Percentiles rank a stretch among this genome's conserved stretches.
Conservation (phyloP, 2,329 filamentous ascomycete species). For the Neofusicoccum laricinum region DNA sequence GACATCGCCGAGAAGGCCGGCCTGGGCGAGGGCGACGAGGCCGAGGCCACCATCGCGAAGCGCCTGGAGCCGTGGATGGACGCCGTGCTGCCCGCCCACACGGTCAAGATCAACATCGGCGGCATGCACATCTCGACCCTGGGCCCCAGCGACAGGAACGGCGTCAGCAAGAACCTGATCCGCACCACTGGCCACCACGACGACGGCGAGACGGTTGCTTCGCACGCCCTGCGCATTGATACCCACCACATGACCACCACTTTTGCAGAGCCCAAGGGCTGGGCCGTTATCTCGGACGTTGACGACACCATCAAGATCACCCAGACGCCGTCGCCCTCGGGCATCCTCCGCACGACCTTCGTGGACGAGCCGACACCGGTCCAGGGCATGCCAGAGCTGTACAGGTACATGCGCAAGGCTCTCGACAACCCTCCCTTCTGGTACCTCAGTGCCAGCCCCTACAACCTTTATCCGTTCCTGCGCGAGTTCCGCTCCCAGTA, state of each 20-base stretch:
- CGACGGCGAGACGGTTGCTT: constrained; percentile 30
- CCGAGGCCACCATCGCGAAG: constrained; percentile 60
- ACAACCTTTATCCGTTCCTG: constrained; percentile 90
- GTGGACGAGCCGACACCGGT: constrained; percentile 70
- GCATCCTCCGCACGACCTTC: constrained; percentile 82
- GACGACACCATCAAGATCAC: constrained; percentile 97
- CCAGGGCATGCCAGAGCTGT: constrained; percentile 80
- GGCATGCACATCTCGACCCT: constrained; percentile 42
- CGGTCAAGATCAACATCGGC: constrained; percentile 62
- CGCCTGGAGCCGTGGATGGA: constrained; percentile 77
- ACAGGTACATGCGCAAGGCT: constrained; percentile 59
- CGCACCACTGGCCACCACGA: constrained; percentile 46
- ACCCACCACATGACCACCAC: constrained; percentile 64
- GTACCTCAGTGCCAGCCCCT: constrained; percentile 90
- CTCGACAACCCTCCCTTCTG: constrained; percentile 72
- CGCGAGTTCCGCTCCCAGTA: constrained; percentile 66
- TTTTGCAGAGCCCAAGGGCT: constrained; percentile 74
- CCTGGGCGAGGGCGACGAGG: constrained; percentile 50
- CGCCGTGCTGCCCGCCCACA: constrained; percentile 67
- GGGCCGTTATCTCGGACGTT: constrained; percentile 83
- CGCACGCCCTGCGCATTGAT: constrained; percentile 30
- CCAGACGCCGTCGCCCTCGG: constrained; percentile 72
- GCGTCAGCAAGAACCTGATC: constrained; percentile 65
- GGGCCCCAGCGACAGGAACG: constrained; percentile 69
- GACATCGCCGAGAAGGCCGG: constrained; percentile 68